These are phyloP conservation scores for Cryoendolithus antarcticus DNA, from an alignment of 2,329 filamentous ascomycete species.

Conservation along the genomic window DNA sequence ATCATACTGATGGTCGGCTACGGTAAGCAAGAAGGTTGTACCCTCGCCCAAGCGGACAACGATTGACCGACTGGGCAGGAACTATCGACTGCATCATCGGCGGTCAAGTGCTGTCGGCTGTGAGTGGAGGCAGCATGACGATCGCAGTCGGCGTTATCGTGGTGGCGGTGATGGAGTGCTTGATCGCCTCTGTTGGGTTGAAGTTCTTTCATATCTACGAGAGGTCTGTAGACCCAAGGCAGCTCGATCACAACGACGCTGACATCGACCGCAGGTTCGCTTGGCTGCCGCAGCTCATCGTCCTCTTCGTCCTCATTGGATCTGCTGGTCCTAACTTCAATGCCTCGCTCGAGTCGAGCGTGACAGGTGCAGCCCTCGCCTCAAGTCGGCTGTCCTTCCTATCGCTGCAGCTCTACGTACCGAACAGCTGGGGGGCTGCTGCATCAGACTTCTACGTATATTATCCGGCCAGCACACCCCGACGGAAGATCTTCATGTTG, in stretches of 20 bases:
- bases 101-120: slow-evolving; percentile 31
- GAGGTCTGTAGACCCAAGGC: slow-evolving; percentile 21
- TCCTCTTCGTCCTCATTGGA: slow-evolving; percentile 28
- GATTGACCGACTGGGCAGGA: too few species aligned
- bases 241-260: slow-evolving; percentile 1
- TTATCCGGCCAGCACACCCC: slow-evolving; percentile 25
- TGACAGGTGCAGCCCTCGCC: slow-evolving; percentile 17
- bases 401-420: slow-evolving; percentile 8
- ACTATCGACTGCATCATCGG: slow-evolving; percentile 32
- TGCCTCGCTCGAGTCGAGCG: slow-evolving; percentile 19
- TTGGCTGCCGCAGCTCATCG: slow-evolving; percentile 30
- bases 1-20: slow-evolving; percentile 32
- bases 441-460: slow-evolving; percentile 33
- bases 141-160: slow-evolving; percentile 28
- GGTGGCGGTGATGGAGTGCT: slow-evolving; percentile 18
- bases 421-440: slow-evolving; percentile 17
- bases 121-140: slow-evolving; percentile 26
- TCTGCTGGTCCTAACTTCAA: slow-evolving; percentile 28
- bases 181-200: slow-evolving; percentile 24
- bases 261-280: slow-evolving; percentile 25
- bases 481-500: slow-evolving; percentile 25
- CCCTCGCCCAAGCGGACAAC: too few species aligned
- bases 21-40: too few species aligned
- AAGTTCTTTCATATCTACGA: slow-evolving; percentile 31
- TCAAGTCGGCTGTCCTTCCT: slow-evolving; percentile 22